Percentiles rank a stretch among this genome's conserved stretches.
These are phyloP conservation scores for Salvia splendens DNA, from an alignment of 257 asterid genomes.

Conservation along the genomic window DNA sequence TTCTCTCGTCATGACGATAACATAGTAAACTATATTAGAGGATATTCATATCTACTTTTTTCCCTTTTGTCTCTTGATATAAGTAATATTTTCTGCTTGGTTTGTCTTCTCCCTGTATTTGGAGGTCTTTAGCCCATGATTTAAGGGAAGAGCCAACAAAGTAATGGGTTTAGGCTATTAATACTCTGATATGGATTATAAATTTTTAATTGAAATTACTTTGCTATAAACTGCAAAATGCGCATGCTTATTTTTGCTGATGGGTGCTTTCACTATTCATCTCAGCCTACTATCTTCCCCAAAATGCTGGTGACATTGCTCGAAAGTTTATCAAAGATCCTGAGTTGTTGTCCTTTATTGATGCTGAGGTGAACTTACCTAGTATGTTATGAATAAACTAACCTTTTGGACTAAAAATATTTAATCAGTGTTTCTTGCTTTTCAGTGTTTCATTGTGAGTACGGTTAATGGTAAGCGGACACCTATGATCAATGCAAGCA, in stretches of 20 bases:
- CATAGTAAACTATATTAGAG: background rate
- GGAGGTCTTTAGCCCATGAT: constrained; percentile 8
- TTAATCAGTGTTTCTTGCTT: constrained; percentile 21
- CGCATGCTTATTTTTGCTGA: constrained; percentile 26
- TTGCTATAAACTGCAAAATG: constrained; percentile 8
- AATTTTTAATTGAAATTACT: background rate
- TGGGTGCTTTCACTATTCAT: constrained; percentile 37
- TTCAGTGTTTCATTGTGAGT: constrained; percentile 97
- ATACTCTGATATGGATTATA: constrained; percentile 10
- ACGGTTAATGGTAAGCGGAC: constrained; percentile 86
- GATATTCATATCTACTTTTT: background rate
- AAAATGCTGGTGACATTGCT: constrained; percentile 92
- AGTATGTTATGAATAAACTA: background rate
- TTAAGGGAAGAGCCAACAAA: background rate
- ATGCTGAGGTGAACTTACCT: constrained; percentile 75
- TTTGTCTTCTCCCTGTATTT: constrained; percentile 12
- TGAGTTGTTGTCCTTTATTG: constrained; percentile 78
- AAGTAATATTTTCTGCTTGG: constrained; percentile 5
- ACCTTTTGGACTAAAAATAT: constrained; percentile 9
- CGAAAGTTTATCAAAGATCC: constrained; percentile 84
- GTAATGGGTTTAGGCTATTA: constrained; percentile 1
- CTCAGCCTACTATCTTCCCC: constrained; percentile 94
- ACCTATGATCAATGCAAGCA: constrained; percentile 99
- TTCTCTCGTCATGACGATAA: constrained; percentile 2
- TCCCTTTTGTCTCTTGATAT: background rate